Evolutionary conservation across 805 yeast species (phyloP).

Genomic region (Zygosaccharomyces pseudorouxii): DNA sequence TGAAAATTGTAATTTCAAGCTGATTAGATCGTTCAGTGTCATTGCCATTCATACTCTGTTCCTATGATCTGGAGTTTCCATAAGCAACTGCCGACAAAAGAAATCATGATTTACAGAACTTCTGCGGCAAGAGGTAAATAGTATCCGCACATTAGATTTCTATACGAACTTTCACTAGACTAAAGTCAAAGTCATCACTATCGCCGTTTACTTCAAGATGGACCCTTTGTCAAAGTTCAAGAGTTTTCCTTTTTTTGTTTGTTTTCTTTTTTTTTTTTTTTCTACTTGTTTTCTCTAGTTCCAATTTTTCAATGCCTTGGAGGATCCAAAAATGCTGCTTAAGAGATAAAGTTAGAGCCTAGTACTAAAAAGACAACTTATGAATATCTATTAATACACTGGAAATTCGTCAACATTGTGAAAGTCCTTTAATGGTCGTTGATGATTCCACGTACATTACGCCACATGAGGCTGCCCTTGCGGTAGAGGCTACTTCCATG

Average conservation of each 20-base stretch:
- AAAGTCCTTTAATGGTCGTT: constrained; percentile 22
- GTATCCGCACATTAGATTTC: too few species aligned
- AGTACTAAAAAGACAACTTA: background rate
- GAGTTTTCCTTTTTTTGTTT: background rate
- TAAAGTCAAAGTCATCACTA: background rate
- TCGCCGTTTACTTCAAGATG: background rate
- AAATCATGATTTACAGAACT: background rate
- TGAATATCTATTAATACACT: background rate
- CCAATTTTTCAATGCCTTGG: background rate
- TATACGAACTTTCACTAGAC: too few species aligned
- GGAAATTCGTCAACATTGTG: background rate
- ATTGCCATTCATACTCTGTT: background rate
- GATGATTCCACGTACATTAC: constrained; percentile 58
- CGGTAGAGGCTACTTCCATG: constrained; percentile 82
- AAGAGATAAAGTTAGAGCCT: background rate
- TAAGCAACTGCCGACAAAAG: background rate
- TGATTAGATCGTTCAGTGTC: background rate
- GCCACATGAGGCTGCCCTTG: constrained; percentile 77
- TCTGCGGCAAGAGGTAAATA: too few species aligned
- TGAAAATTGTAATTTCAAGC: background rate
- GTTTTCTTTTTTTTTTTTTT: too few species aligned
- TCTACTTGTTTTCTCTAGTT: too few species aligned
- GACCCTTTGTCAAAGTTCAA: background rate
- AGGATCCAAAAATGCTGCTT: background rate
- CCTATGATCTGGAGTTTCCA: background rate